Percentiles rank a stretch among this genome's conserved stretches.
Evolutionary conservation across 768 basidiomycete genomes (phyloP).

Genomic region (Agaricus bisporus): DNA sequence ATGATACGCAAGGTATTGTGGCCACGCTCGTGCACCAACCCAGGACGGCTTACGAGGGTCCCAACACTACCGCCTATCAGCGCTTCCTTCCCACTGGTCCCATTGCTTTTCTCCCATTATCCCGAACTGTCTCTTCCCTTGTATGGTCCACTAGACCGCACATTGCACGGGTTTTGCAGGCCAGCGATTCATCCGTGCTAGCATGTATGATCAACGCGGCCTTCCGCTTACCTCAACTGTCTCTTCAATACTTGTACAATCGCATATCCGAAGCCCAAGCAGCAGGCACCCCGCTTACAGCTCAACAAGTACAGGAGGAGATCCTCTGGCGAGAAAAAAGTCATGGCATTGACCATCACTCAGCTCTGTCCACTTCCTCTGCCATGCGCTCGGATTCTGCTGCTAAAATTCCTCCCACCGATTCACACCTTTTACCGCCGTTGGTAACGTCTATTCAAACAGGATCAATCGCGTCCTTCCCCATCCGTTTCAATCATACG

Average conservation of each 20-base stretch:
- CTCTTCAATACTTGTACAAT: slow-evolving; percentile 60
- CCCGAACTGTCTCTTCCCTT: slow-evolving; percentile 70
- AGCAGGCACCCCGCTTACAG: slow-evolving; percentile 38
- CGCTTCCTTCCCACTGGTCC: slow-evolving; percentile 94
- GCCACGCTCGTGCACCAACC: slow-evolving; percentile 78
- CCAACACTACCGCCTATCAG: slow-evolving; percentile 85
- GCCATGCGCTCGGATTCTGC: slow-evolving; percentile 21
- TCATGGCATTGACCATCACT: slow-evolving; percentile 57
- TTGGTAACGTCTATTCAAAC: slow-evolving; percentile 64
- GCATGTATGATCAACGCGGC: slow-evolving; percentile 82
- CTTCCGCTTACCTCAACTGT: slow-evolving; percentile 76
- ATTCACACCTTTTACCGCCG: slow-evolving; percentile 67
- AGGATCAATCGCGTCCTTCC: slow-evolving; percentile 82
- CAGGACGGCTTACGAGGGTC: slow-evolving; percentile 50
- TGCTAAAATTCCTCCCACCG: slow-evolving; percentile 53
- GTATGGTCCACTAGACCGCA: slow-evolving; percentile 90
- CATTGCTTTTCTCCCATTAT: slow-evolving; percentile 90
- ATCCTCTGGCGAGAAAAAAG: slow-evolving; percentile 69
- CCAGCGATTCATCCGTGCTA: slow-evolving; percentile 58
- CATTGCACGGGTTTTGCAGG: slow-evolving; percentile 66
- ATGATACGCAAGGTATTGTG: slow-evolving; percentile 85
- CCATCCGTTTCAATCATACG: slow-evolving; percentile 80
- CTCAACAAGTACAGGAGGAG: slow-evolving; percentile 49
- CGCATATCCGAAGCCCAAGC: slow-evolving; percentile 51
- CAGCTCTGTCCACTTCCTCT: slow-evolving; percentile 48